These are phyloP conservation scores for Sedum album DNA, from an alignment of 164 flowering plant species.

Conservation along the genomic window DNA sequence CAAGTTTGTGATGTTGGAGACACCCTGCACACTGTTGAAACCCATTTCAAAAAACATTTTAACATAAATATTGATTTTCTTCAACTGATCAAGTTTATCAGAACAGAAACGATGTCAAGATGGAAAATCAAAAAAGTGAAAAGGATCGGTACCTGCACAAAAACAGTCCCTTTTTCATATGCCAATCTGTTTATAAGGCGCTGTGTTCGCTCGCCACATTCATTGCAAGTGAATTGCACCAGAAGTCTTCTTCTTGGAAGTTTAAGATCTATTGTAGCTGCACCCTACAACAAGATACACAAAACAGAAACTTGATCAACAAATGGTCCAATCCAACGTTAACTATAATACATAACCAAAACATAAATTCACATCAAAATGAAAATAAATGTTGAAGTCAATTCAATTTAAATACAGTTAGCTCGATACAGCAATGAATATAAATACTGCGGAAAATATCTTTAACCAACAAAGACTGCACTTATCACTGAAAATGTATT, in stretches of 20 bases:
- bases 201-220: slow-evolving; percentile 69
- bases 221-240: slow-evolving; percentile 69
- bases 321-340: neutral
- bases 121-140: neutral
- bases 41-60: neutral
- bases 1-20: slow-evolving; percentile 74
- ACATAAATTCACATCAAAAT: neutral
- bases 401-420: too few relatives aligned
- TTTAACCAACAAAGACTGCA: neutral
- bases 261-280: slow-evolving; percentile 37
- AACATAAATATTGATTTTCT: too few relatives aligned
- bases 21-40: slow-evolving; percentile 79
- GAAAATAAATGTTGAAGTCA: neutral
- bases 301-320: neutral
- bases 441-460: neutral
- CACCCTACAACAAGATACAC: slow-evolving; percentile 28
- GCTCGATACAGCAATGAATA: too few relatives aligned
- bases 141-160: slow-evolving; percentile 57
- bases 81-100: too few relatives aligned
- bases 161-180: slow-evolving; percentile 77
- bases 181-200: slow-evolving; percentile 71
- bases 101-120: neutral
- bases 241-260: slow-evolving; percentile 77
- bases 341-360: neutral
- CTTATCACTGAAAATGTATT: neutral